Evolutionary conservation across 2,329 filamentous ascomycete genomes (phyloP), one percentile per base, ranked within the genome.

Genomic region (Aureobasidium melanogenum): DNA sequence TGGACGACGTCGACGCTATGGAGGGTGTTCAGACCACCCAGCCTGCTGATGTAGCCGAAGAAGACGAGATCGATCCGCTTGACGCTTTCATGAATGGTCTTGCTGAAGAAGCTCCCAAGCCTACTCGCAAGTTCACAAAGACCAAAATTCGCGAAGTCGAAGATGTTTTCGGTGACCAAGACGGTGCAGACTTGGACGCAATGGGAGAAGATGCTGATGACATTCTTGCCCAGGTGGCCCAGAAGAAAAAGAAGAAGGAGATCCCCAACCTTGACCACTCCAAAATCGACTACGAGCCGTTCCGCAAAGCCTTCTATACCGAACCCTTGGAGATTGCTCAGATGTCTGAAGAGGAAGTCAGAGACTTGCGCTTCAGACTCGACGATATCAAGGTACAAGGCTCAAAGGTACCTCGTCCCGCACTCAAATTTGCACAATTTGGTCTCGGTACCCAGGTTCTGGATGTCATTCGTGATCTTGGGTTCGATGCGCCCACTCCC

Each of bases 371-470:
- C 51, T 77, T 93, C 63, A 91, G 97, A 72, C 80, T 99, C 32
- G 94, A 97, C 72, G 93, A 91, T 51, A 97, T 99, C 76, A 97
- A 96, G 72, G 90, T 97, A 44, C 85, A 88, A 55, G 91, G 92
- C 63, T 86, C 91, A 66, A 85, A 96, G 68, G 86, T 95, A 5
- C 94, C 94, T 1, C 96, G 92, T 69, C 94, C 94, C 4, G 92
- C 99, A 10, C 88, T 91, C 69, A 97, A 96, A 74, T 99, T 92
- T 90, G 92, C 93, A 0, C 93, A 97, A 69, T 96, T 92, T 71
- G 94, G 94, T 50, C 82, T 97, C 54, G 91, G 91, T 17, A 84
- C 90, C 32, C 89, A 92, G 69, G 92, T 91, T 7, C 77, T 97
- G 60, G 91, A 97, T 69, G 88, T 96, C 39, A 87, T 99, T 64